Evolutionary conservation across 257 asterid genomes (phyloP), one percentile per base, ranked within the genome.

Genomic region (Nicotiana undulata): DNA sequence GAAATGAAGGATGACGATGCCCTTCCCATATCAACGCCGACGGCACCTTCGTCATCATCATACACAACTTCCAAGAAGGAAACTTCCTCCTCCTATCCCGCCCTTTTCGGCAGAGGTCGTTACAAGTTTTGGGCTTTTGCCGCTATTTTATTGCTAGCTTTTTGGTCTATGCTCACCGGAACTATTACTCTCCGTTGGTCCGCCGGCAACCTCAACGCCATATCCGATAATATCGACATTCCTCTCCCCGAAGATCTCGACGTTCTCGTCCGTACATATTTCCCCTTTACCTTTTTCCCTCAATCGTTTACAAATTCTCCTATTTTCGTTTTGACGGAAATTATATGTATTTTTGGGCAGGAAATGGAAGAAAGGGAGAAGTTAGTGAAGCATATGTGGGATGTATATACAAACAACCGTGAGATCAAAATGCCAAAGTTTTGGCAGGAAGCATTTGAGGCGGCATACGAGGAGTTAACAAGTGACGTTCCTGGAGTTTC

Each of bases 331-430:
- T 53, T 53, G 9, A 53, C 20, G 63, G 79, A 52, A 58, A 78
- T 80, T 22, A 59, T 80, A 64, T 84, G 16, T 8, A 16, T 80
- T 83, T 44, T 79, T 40, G 11, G 64, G 51, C 82, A 94, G 98
- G 96, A 90, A 90, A 82, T 94, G 91, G 98, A 94, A 91, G 98
- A 94, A 87, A 93, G 98, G 85, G 97, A 92, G 94, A 90, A 89
- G 82, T 55, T 91, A 90, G 98, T 93, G 92, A 90, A 87, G 87
- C 96, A 91, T 77, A 92, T 93, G 97, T 94, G 98, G 98, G 96
- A 93, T 86, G 96, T 93, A 83, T 94, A 94, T 58, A 87, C 91
- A 65, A 90, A 88, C 80, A 86, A 92, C 84, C 90, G 86, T 60
- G 90, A 94, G 84, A 86, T 90, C 85, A 92, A 88, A 83, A 84